Evolutionary conservation across 345 rosid genomes (phyloP), one percentile per base, ranked within the genome.

Genomic region (Gossypium bickii): DNA sequence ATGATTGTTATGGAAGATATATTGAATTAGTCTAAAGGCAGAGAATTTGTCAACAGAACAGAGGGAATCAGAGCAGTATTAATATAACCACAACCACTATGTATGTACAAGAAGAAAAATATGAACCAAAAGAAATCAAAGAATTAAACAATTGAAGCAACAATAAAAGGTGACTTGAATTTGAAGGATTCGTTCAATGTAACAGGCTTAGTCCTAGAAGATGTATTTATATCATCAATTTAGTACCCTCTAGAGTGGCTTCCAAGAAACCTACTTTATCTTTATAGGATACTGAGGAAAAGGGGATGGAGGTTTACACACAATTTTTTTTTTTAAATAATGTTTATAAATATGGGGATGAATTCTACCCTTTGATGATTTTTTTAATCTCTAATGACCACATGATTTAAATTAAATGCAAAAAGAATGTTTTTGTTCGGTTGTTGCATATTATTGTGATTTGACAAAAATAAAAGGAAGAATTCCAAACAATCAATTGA

Each of bases 231-330:
- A 80, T 66, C 77, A 80, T 66, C 75, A 78, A 80, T 73, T 57
- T 62, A 70, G 65, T 83, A 75, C 76, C 83, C 74, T 74, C 60
- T 69, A 71, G 88, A 83, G 97, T 86, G 88, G 87, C 87, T 89
- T 89, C 78, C 84, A 89, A 87, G 97, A 83, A 85, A 91, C 87
- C 77, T 62, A 70, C 85, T 77, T 85, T 81, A 58, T 76, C 59
- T 73, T 71, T 60, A 70, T 78, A 52, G 48, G 57, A 48, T 61
- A 27, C 66, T 15, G 38, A 48, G 57, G 34, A 65, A 18, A 20
- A 16, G 27, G 13, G 16, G 43, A 47, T 7, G 17, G 18, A 24
- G 49, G 25, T 18, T 43, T 65, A 65, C 27, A 65, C 25, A 65
- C 49, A 9, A 29, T 5, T 34, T 22, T 67, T 12, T 20, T 22